Percentiles rank a stretch among this genome's conserved stretches.
phyloP scores from a whole-genome alignment of 257 asterid species.

The Verbena officinalis region DNA sequence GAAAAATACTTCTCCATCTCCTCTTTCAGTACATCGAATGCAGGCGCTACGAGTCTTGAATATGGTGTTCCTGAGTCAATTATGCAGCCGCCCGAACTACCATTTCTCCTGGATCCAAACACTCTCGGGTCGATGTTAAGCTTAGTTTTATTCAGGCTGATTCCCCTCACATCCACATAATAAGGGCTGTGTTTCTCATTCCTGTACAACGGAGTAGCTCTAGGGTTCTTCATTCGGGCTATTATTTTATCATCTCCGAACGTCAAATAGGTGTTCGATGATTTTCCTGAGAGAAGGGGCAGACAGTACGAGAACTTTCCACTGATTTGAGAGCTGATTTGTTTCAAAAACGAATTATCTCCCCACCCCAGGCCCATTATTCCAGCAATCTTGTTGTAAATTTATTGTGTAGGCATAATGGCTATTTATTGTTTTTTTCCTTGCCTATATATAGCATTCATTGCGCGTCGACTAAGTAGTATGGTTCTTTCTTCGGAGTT shows the following conservation, averaged over 20 bases:
- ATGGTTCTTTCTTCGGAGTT: too few species aligned
- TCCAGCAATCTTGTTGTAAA: slow-evolving; percentile 28
- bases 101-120: background rate
- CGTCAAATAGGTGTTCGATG: slow-evolving; percentile 18
- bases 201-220: slow-evolving; percentile 18
- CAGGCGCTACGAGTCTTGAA: slow-evolving; percentile 32
- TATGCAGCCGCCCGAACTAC: slow-evolving; percentile 13
- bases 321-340: background rate
- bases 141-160: slow-evolving; percentile 27
- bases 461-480: too few species aligned
- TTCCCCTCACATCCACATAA: slow-evolving; percentile 18
- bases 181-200: background rate
- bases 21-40: slow-evolving; percentile 5
- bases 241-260: slow-evolving; percentile 20
- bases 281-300: slow-evolving; percentile 10
- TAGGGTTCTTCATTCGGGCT: background rate
- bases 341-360: background rate
- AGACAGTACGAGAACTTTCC: slow-evolving; percentile 37
- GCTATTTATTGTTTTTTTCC: background rate
- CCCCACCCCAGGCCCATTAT: slow-evolving; percentile 32
- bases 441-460: background rate
- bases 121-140: slow-evolving; percentile 9
- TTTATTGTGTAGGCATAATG: background rate
- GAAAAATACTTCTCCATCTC: slow-evolving; percentile 27
- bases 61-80: slow-evolving; percentile 32